Evolutionary conservation across 441 rosid genomes (phyloP).

Genomic region (Sinapis alba): DNA sequence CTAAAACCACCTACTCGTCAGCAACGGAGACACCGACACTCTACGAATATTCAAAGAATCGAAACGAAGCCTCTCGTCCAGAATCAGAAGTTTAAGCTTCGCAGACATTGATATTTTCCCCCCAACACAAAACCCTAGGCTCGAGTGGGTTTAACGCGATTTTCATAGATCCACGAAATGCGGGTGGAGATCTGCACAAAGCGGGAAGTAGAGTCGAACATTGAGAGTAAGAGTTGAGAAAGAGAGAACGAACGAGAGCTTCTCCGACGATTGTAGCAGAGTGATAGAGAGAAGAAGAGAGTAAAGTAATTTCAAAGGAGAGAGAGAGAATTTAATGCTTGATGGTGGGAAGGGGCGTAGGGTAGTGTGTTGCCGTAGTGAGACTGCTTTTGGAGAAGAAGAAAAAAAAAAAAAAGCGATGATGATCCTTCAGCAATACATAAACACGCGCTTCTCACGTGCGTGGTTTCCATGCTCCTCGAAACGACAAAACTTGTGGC

Average conservation of each 20-base stretch:
- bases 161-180: conserved; percentile 67
- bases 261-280: conserved; percentile 33
- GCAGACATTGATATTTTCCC: conserved; percentile 31
- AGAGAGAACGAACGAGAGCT: conserved; percentile 18
- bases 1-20: conserved; percentile 53
- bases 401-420: conserved; percentile 13
- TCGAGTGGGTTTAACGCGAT: conserved; percentile 36
- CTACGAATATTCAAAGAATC: conserved; percentile 14
- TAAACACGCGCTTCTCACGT: conserved; percentile 24
- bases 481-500: conserved; percentile 48
- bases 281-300: conserved; percentile 27
- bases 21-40: conserved; percentile 34
- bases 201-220: conserved; percentile 13
- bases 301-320: conserved; percentile 37
- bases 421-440: conserved; percentile 18
- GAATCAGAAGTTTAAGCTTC: conserved; percentile 35
- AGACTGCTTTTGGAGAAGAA: conserved; percentile 27
- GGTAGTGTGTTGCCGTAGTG: conserved; percentile 42
- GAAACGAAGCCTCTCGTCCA: conserved; percentile 4
- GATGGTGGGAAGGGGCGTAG: conserved; percentile 42
- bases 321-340: conserved; percentile 40
- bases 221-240: neutral
- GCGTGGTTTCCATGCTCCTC: conserved; percentile 33
- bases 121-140: conserved; percentile 56
- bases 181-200: conserved; percentile 48